Evolutionary conservation across 805 yeast genomes (phyloP).

Genomic region (Naumovozyma dairenensis): DNA sequence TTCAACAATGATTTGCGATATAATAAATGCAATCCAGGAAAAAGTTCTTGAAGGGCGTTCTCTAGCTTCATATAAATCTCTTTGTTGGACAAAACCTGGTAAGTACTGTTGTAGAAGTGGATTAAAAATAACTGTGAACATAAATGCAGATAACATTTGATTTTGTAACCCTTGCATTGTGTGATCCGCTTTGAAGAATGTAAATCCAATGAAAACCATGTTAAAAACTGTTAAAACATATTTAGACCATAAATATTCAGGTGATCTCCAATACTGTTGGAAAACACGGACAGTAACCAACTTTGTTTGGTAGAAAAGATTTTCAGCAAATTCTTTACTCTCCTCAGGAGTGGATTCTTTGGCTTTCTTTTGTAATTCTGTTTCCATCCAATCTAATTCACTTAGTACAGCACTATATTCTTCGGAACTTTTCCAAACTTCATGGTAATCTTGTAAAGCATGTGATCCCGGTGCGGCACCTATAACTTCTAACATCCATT

Average conservation of each 20-base stretch:
- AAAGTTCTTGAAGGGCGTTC: conserved; percentile 68
- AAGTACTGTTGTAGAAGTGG: conserved; percentile 54
- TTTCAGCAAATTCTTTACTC: conserved; percentile 36
- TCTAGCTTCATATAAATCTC: conserved; percentile 62
- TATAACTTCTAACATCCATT: conserved; percentile 83
- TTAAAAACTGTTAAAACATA: conserved; percentile 42
- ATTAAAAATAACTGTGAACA: conserved; percentile 49
- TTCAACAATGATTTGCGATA: conserved; percentile 56
- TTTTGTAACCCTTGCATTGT: conserved; percentile 68
- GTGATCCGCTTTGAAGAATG: conserved; percentile 58
- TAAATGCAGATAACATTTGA: conserved; percentile 69
- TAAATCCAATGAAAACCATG: conserved; percentile 59
- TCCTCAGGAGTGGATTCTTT: conserved; percentile 27
- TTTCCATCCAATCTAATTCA: conserved; percentile 58
- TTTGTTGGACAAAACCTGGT: conserved; percentile 51
- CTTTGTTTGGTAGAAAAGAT: conserved; percentile 32
- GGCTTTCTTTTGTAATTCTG: conserved; percentile 38
- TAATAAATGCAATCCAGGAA: conserved; percentile 53
- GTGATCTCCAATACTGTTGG: conserved; percentile 63
- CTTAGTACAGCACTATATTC: conserved; percentile 49
- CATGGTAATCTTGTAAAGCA: conserved; percentile 60
- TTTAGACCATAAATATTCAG: conserved; percentile 52
- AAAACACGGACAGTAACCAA: conserved; percentile 46
- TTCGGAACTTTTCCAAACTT: conserved; percentile 65
- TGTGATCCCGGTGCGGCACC: conserved; percentile 79